Evolutionary conservation across 2,329 filamentous ascomycete genomes (phyloP), one percentile per base, ranked within the genome.

Genomic region (Alternaria gansuensis): DNA sequence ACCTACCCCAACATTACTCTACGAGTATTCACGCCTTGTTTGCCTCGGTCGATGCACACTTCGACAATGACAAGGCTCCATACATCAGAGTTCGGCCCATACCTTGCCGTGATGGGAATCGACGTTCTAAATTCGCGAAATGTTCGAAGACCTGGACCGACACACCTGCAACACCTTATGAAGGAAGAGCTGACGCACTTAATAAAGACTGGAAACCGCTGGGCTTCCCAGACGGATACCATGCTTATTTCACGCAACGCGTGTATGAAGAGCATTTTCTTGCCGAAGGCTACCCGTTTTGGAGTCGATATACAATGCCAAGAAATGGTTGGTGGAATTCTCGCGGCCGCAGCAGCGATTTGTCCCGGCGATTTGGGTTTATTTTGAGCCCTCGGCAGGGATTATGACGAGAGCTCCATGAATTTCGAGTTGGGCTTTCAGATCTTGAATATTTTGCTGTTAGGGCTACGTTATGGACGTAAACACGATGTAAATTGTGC

Each of bases 111-210:
- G 41, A 39, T 17, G 31, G 40, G 8, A 17, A 46, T 10, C 39
- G 51, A 21, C 41, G 40, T 46, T 46, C 33, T 10, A 14, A 45
- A 11, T 46, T 46, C 24, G 8, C 51, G 24, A 54, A 23, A 23
- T 36, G 26, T 31, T 46, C 51, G 3, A 46, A 54, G 23, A 54
- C 2, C 23, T 46, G 51, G 41, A 26, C 11, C 13, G 51, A 54
- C 33, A 54, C 41, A 4, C 51, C 40, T 36, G 13, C 24, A 10
- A 54, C 29, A 45, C 13, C 6, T 26, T 14, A n/a, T 5, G 49
- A 51, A 33, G 49, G 49, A 13, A 36, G 39, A 36, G 41, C 51
- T 7, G 41, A 54, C 24, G 40, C 21, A 1, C 31, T 41, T 4
- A 54, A 54, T 14, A 31, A 3, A 28, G 31, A 54, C 17, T 39